A percentile compares a stretch with the other conserved stretches of the same genome.
Conservation (phyloP, 805 yeast species). For the Monosporozyma yasuniensis region DNA sequence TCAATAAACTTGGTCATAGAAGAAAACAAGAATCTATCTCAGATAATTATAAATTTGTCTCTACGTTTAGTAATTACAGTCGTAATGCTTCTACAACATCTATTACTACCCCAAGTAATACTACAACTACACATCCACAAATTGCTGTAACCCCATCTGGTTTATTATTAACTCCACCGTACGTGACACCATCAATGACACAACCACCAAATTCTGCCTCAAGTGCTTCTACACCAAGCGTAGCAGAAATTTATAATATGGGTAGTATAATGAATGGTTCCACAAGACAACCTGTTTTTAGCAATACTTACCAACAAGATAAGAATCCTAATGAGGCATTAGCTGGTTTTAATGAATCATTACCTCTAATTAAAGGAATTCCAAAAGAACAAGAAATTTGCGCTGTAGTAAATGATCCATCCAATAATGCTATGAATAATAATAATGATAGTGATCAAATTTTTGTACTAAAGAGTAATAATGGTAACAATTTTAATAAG, state of each 20-base stretch:
- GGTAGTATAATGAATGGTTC: neutral
- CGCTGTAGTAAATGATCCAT: neutral
- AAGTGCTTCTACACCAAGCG: constrained; percentile 9
- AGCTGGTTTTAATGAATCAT: neutral
- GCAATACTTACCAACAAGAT: neutral
- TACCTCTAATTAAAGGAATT: neutral
- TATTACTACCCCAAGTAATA: neutral
- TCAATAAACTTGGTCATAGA: constrained; percentile 14
- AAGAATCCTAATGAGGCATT: neutral
- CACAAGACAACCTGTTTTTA: neutral
- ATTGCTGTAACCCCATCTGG: constrained; percentile 8
- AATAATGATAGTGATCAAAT: neutral
- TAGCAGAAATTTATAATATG: constrained; percentile 1
- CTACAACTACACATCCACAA: neutral
- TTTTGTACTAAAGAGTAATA: neutral
- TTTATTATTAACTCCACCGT: constrained; percentile 8
- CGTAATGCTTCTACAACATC: neutral
- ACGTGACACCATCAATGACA: constrained; percentile 4
- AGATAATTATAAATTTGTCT: constrained; percentile 11
- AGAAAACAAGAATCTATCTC: constrained; percentile 28
- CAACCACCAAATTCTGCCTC: constrained; percentile 5
- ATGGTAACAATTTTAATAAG: neutral
- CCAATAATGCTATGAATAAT: neutral
- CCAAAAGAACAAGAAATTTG: neutral
- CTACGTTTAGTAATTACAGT: neutral